A percentile compares a stretch with the other conserved stretches of the same genome.
Evolutionary conservation across 495 filamentous ascomycete species (phyloP).

Genomic region (Penicillium paxilli): DNA sequence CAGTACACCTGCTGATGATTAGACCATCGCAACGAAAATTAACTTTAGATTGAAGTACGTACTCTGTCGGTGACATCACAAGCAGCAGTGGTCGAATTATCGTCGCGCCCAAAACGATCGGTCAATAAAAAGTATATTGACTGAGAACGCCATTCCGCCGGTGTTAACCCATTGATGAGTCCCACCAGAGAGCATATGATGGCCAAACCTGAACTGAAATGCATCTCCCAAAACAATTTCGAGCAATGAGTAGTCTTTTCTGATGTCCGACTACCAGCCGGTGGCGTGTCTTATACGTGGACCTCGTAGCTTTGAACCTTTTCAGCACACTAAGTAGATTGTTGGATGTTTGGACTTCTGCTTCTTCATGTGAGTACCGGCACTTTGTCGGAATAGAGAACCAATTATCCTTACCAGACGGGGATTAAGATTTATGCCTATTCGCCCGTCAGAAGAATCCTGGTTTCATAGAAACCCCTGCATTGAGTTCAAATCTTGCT

Average conservation of each 20-base stretch:
- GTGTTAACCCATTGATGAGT: too few relatives aligned
- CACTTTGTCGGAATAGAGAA: not conserved
- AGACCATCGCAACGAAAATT: not conserved
- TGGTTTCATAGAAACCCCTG: not conserved
- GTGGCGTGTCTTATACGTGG: not conserved
- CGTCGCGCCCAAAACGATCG: slow-evolving; percentile 69
- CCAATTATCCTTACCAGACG: not conserved
- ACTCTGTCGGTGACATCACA: slow-evolving; percentile 47
- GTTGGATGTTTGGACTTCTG: not conserved
- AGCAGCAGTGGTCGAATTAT: slow-evolving; percentile 60
- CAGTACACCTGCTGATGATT: slow-evolving; percentile 73
- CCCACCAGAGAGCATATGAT: too few relatives aligned
- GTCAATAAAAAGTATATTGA: slow-evolving; percentile 76
- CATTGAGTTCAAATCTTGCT: not conserved
- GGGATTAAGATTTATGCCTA: not conserved
- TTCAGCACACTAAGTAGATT: not conserved
- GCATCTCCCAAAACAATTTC: too few relatives aligned
- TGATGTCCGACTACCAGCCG: not conserved
- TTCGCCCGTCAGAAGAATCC: not conserved
- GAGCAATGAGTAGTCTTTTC: not conserved
- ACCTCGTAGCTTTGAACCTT: not conserved
- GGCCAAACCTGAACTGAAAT: too few relatives aligned
- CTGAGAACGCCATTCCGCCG: slow-evolving; percentile 59
- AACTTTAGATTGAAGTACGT: not conserved
- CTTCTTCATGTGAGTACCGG: not conserved